Conservation (phyloP, 352 stramenopile genomes). For the Phytopythium helicoides region DNA sequence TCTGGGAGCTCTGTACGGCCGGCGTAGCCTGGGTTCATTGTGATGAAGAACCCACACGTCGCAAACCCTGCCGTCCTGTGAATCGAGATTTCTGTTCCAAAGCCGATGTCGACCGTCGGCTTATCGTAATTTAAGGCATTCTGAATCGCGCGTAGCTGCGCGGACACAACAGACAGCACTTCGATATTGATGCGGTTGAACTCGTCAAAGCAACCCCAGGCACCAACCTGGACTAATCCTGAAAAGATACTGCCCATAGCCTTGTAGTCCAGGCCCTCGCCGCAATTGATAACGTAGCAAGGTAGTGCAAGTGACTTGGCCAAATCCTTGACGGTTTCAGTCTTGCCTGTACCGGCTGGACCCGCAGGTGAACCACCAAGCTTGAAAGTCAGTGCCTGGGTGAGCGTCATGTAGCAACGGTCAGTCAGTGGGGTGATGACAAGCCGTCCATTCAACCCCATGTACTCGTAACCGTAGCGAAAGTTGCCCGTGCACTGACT, state of each 20-base stretch:
- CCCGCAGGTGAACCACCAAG: conserved; percentile 88
- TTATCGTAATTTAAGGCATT: conserved; percentile 92
- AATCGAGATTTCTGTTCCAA: conserved; percentile 89
- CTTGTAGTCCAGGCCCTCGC: conserved; percentile 92
- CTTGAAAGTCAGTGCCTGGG: conserved; percentile 92
- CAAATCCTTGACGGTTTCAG: conserved; percentile 92
- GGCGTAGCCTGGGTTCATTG: conserved; percentile 94
- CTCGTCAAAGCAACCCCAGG: conserved; percentile 87
- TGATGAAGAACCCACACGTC: conserved; percentile 95
- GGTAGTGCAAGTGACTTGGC: conserved; percentile 90
- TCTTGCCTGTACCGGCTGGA: conserved; percentile 91
- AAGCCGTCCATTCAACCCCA: conserved; percentile 89
- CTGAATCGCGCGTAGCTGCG: conserved; percentile 90
- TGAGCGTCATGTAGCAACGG: conserved; percentile 94
- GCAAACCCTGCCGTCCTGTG: conserved; percentile 91
- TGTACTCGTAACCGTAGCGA: conserved; percentile 94
- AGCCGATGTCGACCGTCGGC: conserved; percentile 90
- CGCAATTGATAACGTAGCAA: conserved; percentile 92
- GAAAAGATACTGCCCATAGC: conserved; percentile 91
- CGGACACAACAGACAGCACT: conserved; percentile 82
- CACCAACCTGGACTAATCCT: conserved; percentile 84
- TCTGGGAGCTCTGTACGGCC: conserved; percentile 90
- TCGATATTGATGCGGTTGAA: conserved; percentile 90
- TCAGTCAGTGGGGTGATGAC: conserved; percentile 94
- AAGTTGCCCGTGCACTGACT: conserved; percentile 91